phyloP scores from a whole-genome alignment of 768 basidiomycete genomes.

The Suillus cothurnatus region DNA sequence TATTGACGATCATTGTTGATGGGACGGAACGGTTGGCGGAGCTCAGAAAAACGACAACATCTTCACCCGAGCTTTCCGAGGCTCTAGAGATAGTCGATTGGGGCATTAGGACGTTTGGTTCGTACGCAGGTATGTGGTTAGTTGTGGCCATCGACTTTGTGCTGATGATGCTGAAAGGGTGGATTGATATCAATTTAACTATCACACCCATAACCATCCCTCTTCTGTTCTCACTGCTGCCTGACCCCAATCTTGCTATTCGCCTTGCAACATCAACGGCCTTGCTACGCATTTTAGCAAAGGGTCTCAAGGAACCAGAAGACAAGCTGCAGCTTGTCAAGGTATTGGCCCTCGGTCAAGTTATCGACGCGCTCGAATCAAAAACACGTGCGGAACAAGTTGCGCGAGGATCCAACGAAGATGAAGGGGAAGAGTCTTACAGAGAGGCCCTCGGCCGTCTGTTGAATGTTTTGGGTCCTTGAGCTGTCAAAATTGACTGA shows the following conservation, averaged over 20 bases:
- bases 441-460: slow-evolving; percentile 87
- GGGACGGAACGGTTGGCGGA: slow-evolving; percentile 58
- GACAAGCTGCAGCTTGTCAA: slow-evolving; percentile 91
- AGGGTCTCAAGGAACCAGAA: slow-evolving; percentile 88
- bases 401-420: slow-evolving; percentile 67
- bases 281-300: slow-evolving; percentile 80
- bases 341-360: slow-evolving; percentile 82
- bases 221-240: slow-evolving; percentile 80
- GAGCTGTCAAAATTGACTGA: slow-evolving; percentile 87
- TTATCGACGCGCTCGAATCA: slow-evolving; percentile 78
- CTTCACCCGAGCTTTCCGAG: slow-evolving; percentile 56
- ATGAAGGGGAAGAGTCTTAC: slow-evolving; percentile 88
- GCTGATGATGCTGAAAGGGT: slow-evolving; percentile 55
- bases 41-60: slow-evolving; percentile 49
- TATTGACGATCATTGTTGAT: slow-evolving; percentile 80
- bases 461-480: slow-evolving; percentile 75
- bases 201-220: slow-evolving; percentile 89
- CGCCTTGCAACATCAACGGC: slow-evolving; percentile 83
- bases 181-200: slow-evolving; percentile 97
- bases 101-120: slow-evolving; percentile 90
- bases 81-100: slow-evolving; percentile 84
- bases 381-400: slow-evolving; percentile 70
- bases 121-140: slow-evolving; percentile 83
- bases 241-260: slow-evolving; percentile 75
- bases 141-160: neutral